phyloP scores from a whole-genome alignment of 345 rosid species.

The Linum usitatissimum region DNA sequence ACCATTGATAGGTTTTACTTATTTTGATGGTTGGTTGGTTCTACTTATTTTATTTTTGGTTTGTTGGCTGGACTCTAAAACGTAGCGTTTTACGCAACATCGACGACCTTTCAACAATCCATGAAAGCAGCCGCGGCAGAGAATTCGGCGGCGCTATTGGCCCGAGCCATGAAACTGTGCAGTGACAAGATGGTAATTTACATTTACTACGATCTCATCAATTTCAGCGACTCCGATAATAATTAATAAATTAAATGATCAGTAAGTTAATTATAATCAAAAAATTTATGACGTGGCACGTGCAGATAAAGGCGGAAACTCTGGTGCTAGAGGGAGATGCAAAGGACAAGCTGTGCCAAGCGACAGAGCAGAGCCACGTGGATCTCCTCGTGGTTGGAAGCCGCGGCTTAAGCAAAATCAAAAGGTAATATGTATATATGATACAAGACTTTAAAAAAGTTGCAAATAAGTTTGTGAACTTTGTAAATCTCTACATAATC shows the following conservation, averaged over 20 bases:
- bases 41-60: no score
- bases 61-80: no score
- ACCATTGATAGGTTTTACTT: no score
- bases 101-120: constrained; percentile 27
- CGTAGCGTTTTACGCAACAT: constrained; percentile 26
- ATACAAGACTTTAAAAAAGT: no score
- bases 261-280: background rate
- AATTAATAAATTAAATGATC: no score
- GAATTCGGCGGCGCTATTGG: constrained; percentile 35
- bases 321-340: constrained; percentile 55
- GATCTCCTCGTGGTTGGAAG: constrained; percentile 69
- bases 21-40: no score
- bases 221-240: no score
- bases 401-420: constrained; percentile 69
- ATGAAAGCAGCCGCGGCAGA: constrained; percentile 51
- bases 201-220: no score
- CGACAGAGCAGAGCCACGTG: constrained; percentile 43
- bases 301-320: constrained; percentile 54
- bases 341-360: constrained; percentile 68
- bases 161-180: constrained; percentile 51
- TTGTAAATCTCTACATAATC: no score
- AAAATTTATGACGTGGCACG: background rate
- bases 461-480: no score
- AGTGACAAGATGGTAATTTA: constrained; percentile 40
- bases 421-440: constrained; percentile 30